Percentiles rank a stretch among this genome's conserved stretches.
Conservation (phyloP, 202 grass and related monocot genomes). For the Panicum hallii region DNA sequence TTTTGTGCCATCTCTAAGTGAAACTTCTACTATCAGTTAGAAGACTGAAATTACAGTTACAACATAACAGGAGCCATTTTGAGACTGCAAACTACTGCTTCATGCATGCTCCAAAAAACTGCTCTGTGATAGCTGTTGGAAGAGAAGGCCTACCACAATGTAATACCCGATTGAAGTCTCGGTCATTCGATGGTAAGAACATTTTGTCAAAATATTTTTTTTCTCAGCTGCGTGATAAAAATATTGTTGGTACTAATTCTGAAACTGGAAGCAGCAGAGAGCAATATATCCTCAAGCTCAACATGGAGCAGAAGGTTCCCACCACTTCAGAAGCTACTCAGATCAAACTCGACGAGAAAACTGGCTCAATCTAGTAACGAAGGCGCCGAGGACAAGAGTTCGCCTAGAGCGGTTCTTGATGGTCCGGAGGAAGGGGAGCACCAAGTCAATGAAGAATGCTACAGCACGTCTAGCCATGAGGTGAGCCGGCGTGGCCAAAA, state of each 20-base stretch:
- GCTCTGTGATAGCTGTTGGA: constrained; percentile 74
- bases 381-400: constrained; percentile 60
- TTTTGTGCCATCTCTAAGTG: background rate
- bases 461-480: constrained; percentile 66
- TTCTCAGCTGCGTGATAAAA: background rate
- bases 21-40: background rate
- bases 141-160: constrained; percentile 45
- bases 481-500: constrained; percentile 50
- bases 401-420: constrained; percentile 72
- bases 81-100: constrained; percentile 80
- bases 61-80: constrained; percentile 60
- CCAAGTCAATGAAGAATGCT: constrained; percentile 62
- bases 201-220: background rate
- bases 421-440: constrained; percentile 57
- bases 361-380: constrained; percentile 45
- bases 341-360: constrained; percentile 62
- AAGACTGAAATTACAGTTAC: constrained; percentile 34
- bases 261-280: constrained; percentile 41
- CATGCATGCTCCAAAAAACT: constrained; percentile 68
- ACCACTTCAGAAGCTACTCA: constrained; percentile 68
- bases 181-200: constrained; percentile 61
- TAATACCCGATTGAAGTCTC: constrained; percentile 39
- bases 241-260: constrained; percentile 22
- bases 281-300: constrained; percentile 58
- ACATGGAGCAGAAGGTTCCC: constrained; percentile 72